Evolutionary conservation across 495 filamentous ascomycete species (phyloP).

Genomic region (Aspergillus cavernicola): DNA sequence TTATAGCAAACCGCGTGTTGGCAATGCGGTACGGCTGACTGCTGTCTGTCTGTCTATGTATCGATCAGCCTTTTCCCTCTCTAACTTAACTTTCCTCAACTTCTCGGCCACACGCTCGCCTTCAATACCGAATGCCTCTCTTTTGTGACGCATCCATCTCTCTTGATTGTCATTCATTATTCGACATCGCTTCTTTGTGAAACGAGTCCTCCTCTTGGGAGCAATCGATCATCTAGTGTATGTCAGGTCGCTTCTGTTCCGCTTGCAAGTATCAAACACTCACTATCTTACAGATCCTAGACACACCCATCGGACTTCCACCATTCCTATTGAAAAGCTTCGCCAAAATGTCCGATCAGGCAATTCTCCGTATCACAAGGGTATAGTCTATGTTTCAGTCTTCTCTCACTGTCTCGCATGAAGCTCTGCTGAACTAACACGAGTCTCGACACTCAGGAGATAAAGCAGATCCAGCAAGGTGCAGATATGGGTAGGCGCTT

Average conservation of each 20-base stretch:
- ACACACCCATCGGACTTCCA: not conserved
- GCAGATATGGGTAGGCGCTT: constrained; percentile 70
- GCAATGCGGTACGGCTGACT: not conserved
- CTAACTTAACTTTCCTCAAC: too few relatives aligned
- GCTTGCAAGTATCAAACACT: not conserved
- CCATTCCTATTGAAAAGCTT: not conserved
- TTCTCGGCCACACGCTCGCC: too few relatives aligned
- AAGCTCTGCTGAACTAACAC: constrained; percentile 29
- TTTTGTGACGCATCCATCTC: not conserved
- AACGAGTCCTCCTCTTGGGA: too few relatives aligned
- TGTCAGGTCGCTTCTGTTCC: not conserved
- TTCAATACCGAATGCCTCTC: not conserved
- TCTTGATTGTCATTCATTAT: too few relatives aligned
- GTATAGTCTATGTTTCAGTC: constrained; percentile 38
- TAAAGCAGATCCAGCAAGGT: constrained; percentile 75
- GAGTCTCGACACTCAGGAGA: constrained; percentile 53
- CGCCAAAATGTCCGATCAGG: constrained; percentile 69
- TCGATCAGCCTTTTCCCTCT: too few relatives aligned
- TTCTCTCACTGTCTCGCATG: constrained; percentile 11
- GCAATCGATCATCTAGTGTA: not conserved
- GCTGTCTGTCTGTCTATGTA: not conserved
- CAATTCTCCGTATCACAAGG: constrained; percentile 79
- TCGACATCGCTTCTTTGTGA: too few relatives aligned
- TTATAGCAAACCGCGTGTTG: not conserved
- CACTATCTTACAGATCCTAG: not conserved